phyloP scores from a whole-genome alignment of 495 filamentous ascomycete species.

The Lepraria neglecta region DNA sequence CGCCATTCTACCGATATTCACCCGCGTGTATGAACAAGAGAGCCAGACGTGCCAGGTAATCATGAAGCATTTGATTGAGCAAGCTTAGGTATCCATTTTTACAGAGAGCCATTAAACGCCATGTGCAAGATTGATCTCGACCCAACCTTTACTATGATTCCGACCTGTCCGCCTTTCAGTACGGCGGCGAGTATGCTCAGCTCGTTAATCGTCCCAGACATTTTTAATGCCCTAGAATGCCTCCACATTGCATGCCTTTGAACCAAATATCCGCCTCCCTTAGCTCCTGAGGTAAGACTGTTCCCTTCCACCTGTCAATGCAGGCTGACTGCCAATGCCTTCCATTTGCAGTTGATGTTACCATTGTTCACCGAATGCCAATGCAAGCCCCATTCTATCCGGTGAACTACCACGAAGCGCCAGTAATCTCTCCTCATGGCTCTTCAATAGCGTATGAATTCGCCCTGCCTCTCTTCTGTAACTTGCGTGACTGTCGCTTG shows the following conservation, averaged over 20 bases:
- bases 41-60: no score
- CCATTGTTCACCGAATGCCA: not conserved
- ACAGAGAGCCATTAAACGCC: no score
- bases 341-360: not conserved
- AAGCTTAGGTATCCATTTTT: no score
- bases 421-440: not conserved
- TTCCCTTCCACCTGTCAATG: not conserved
- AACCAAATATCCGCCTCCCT: not conserved
- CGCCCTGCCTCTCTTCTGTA: slow-evolving; percentile 29
- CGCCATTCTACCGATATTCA: no score
- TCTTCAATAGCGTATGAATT: slow-evolving; percentile 1
- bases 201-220: not conserved
- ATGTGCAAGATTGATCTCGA: no score
- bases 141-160: no score
- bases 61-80: no score
- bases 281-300: not conserved
- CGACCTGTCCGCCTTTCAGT: no score
- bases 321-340: not conserved
- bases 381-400: not conserved
- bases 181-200: not conserved
- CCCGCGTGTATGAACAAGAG: no score
- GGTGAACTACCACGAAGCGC: not conserved
- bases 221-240: not conserved
- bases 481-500: slow-evolving; percentile 33
- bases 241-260: not conserved